A percentile compares a stretch with the other conserved stretches of the same genome.
These are phyloP conservation scores for Themeda triandra DNA, from an alignment of 176 grass and related monocot species.

Conservation along the genomic window DNA sequence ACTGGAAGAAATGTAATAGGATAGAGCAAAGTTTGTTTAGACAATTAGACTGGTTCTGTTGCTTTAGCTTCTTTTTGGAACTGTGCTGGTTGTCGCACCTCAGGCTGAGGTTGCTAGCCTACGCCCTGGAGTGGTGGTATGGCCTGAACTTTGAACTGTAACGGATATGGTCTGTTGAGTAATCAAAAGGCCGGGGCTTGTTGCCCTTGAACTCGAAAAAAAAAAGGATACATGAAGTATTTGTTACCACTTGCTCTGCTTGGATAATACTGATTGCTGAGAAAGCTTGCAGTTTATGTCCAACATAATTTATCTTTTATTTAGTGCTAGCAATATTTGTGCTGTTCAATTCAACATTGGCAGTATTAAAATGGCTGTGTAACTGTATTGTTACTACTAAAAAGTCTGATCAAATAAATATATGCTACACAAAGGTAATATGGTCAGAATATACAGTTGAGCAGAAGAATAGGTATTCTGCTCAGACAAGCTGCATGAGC, in stretches of 20 bases:
- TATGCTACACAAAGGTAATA: background rate
- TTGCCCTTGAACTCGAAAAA: too few species aligned
- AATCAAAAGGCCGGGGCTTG: too few species aligned
- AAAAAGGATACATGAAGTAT: too few species aligned
- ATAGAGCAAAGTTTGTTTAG: too few species aligned
- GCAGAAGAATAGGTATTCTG: conserved; percentile 43
- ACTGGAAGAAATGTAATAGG: too few species aligned
- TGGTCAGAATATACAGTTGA: conserved; percentile 27
- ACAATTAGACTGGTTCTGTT: too few species aligned
- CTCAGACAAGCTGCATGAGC: conserved; percentile 45
- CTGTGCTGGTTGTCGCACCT: too few species aligned
- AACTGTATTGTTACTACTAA: background rate
- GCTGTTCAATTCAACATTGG: background rate
- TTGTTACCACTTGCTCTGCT: background rate
- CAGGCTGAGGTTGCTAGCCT: too few species aligned
- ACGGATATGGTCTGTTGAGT: too few species aligned
- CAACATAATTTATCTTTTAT: background rate
- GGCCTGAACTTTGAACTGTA: too few species aligned
- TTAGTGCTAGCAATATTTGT: background rate
- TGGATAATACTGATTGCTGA: background rate
- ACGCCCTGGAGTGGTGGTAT: too few species aligned
- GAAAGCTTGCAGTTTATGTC: background rate
- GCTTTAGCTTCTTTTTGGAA: too few species aligned
- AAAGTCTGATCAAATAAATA: background rate
- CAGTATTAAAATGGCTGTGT: background rate